Conservation (phyloP, 345 rosid species). For the Arabis hirsuta region DNA sequence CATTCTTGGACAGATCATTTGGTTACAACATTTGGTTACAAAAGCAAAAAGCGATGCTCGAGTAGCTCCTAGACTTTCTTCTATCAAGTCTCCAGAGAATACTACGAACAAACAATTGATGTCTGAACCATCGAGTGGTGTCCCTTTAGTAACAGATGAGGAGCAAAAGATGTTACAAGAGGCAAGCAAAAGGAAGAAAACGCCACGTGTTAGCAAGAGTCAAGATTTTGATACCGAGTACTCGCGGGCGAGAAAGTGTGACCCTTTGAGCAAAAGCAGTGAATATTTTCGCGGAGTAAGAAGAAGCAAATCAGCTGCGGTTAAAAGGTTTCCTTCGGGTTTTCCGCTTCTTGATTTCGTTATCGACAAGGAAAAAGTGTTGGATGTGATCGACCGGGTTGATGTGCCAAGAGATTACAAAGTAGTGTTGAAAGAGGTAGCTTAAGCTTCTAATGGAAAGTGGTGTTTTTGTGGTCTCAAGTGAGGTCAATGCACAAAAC, state of each 20-base stretch:
- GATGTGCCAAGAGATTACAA: slow-evolving; percentile 42
- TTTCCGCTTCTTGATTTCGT: slow-evolving; percentile 54
- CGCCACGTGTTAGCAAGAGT: slow-evolving; percentile 52
- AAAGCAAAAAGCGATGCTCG: slow-evolving; percentile 46
- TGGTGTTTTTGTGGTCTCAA: slow-evolving; percentile 19
- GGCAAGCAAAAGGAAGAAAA: slow-evolving; percentile 35
- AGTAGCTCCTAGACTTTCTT: slow-evolving; percentile 34
- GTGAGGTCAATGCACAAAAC: slow-evolving; percentile 10
- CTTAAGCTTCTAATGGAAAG: slow-evolving; percentile 35
- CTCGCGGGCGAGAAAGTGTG: slow-evolving; percentile 49
- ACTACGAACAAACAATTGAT: slow-evolving; percentile 35
- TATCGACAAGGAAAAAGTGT: slow-evolving; percentile 56
- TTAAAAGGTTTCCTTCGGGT: slow-evolving; percentile 53
- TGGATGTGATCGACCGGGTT: slow-evolving; percentile 65
- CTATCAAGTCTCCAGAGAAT: slow-evolving; percentile 32
- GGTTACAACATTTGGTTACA: slow-evolving; percentile 81
- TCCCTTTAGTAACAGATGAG: slow-evolving; percentile 42
- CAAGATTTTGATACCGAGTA: slow-evolving; percentile 50
- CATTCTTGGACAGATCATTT: slow-evolving; percentile 75
- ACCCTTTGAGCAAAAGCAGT: slow-evolving; percentile 58
- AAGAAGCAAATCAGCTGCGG: slow-evolving; percentile 47
- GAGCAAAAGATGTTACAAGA: slow-evolving; percentile 52
- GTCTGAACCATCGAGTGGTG: slow-evolving; percentile 39
- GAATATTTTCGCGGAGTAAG: slow-evolving; percentile 46
- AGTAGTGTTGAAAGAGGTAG: slow-evolving; percentile 42